These are phyloP conservation scores for Talaromyces sp. DNA, from an alignment of 2,329 filamentous ascomycete genomes.

Conservation along the genomic window DNA sequence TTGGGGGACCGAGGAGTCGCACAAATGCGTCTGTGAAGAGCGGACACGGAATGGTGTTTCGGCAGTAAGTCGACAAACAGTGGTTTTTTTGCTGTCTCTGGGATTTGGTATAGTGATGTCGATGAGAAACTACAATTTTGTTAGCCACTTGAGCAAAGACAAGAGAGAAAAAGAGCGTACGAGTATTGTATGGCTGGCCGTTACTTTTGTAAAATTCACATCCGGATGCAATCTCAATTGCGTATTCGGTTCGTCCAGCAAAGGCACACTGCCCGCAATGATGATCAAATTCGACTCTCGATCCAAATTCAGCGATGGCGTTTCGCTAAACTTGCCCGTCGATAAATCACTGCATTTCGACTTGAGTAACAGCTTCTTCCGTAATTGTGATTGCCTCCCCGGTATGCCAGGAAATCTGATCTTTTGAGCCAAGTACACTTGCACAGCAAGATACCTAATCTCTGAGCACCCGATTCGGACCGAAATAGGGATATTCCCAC, in stretches of 20 bases:
- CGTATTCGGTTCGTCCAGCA: slow-evolving; percentile 1
- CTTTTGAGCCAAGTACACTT: slow-evolving; percentile 12
- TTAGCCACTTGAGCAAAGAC: not conserved
- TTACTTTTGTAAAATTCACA: slow-evolving; percentile 12
- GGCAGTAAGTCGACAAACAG: slow-evolving; percentile 16
- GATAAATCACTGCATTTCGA: slow-evolving; percentile 12
- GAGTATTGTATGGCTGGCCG: slow-evolving; percentile 9
- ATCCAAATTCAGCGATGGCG: slow-evolving; percentile 1
- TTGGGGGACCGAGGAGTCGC: slow-evolving; percentile 10
- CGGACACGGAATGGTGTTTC: slow-evolving; percentile 13
- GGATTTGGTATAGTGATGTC: slow-evolving; percentile 11
- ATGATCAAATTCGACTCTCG: not conserved
- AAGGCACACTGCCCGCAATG: slow-evolving; percentile 8
- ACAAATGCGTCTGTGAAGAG: slow-evolving; percentile 8
- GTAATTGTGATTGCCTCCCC: slow-evolving; percentile 6
- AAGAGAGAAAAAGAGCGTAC: not conserved
- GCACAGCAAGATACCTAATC: slow-evolving; percentile 11
- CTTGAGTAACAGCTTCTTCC: slow-evolving; percentile 14
- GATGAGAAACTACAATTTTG: slow-evolving; percentile 8
- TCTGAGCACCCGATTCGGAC: slow-evolving; percentile 1
- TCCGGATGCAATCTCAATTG: slow-evolving; percentile 13
- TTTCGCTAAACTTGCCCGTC: slow-evolving; percentile 8
- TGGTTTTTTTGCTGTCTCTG: not conserved
- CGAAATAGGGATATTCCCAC: slow-evolving; percentile 10
- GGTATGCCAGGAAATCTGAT: slow-evolving; percentile 6